Conservation (phyloP, 768 basidiomycete genomes). For the Hygrocybe punicea region DNA sequence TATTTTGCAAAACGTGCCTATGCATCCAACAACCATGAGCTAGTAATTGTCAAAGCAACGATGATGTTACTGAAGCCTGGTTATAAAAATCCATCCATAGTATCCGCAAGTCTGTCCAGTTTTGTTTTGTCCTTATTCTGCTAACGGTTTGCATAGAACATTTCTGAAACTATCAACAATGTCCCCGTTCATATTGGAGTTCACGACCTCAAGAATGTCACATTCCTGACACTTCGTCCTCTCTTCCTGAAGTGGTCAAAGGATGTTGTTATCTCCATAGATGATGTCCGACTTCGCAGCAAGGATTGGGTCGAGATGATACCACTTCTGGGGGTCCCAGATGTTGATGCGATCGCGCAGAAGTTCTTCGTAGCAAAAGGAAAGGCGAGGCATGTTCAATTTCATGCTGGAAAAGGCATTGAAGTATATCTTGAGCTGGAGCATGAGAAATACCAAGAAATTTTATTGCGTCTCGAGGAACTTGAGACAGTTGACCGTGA, state of each 20-base stretch:
- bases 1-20: too few species aligned
- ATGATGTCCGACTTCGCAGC: not conserved
- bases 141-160: too few species aligned
- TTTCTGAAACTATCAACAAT: too few species aligned
- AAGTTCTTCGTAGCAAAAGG: not conserved
- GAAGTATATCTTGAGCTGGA: not conserved
- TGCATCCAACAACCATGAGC: too few species aligned
- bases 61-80: too few species aligned
- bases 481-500: not conserved
- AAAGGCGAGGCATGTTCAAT: not conserved
- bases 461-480: not conserved
- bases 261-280: not conserved
- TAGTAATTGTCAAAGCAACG: too few species aligned
- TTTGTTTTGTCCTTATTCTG: too few species aligned
- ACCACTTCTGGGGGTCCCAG: not conserved
- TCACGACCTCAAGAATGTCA: too few species aligned
- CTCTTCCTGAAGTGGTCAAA: not conserved
- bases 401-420: not conserved
- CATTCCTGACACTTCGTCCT: not conserved
- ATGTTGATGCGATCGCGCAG: not conserved
- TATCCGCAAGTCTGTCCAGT: too few species aligned
- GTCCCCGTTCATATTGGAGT: too few species aligned
- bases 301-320: not conserved
- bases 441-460: not conserved
- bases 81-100: too few species aligned